A percentile compares a stretch with the other conserved stretches of the same genome.
phyloP scores from a whole-genome alignment of 2,329 filamentous ascomycete species.

The Xylariales sp. region DNA sequence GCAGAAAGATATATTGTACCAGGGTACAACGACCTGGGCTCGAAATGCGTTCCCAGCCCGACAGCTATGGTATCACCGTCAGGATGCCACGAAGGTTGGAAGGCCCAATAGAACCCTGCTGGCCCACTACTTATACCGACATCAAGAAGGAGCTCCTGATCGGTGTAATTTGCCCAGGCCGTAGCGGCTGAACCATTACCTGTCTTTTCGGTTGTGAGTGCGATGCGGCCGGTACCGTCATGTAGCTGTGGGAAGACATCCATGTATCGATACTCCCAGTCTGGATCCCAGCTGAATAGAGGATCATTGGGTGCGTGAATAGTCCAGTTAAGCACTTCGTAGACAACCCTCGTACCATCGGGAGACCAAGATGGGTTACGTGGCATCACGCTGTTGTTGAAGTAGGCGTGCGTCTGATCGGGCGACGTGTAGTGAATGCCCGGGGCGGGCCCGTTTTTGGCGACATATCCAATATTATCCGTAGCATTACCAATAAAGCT shows the following conservation, averaged over 20 bases:
- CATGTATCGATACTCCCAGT: slow-evolving; percentile 37
- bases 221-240: slow-evolving; percentile 12
- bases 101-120: slow-evolving; percentile 35
- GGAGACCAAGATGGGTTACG: slow-evolving; percentile 27
- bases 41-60: slow-evolving; percentile 35
- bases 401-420: slow-evolving; percentile 10
- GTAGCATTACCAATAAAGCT: slow-evolving; percentile 11
- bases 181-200: slow-evolving; percentile 32
- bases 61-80: slow-evolving; percentile 32
- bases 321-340: slow-evolving; percentile 21
- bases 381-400: slow-evolving; percentile 9
- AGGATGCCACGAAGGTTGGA: slow-evolving; percentile 33
- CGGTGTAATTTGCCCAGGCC: slow-evolving; percentile 21
- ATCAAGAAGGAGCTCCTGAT: slow-evolving; percentile 11
- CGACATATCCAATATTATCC: slow-evolving; percentile 19
- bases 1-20: slow-evolving; percentile 11
- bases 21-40: slow-evolving; percentile 19
- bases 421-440: slow-evolving; percentile 23
- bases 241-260: slow-evolving; percentile 34
- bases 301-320: slow-evolving; percentile 27
- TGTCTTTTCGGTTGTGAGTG: slow-evolving; percentile 32
- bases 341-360: slow-evolving; percentile 20
- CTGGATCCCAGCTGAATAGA: slow-evolving; percentile 32
- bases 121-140: slow-evolving; percentile 16
- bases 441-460: slow-evolving; percentile 19